Percentiles rank a stretch among this genome's conserved stretches.
These are phyloP conservation scores for Linanthus parryae DNA, from an alignment of 148 eudicot genomes.

Conservation along the genomic window DNA sequence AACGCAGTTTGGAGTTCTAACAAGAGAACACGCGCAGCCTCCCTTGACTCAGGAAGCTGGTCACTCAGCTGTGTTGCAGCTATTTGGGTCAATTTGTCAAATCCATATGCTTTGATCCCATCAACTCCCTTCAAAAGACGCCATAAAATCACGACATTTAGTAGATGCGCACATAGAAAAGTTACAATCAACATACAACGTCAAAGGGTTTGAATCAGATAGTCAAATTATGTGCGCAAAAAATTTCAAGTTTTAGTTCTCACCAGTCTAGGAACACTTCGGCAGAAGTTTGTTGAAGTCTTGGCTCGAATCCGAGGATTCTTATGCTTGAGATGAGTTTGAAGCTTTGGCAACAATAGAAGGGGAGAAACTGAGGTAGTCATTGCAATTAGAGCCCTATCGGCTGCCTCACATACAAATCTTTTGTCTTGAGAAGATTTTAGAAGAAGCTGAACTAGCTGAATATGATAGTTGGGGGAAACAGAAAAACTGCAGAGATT, in stretches of 20 bases:
- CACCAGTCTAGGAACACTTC: constrained; percentile 53
- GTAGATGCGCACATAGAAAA: too few species aligned
- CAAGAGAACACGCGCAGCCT: constrained; percentile 63
- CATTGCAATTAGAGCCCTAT: constrained; percentile 44
- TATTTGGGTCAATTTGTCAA: constrained; percentile 49
- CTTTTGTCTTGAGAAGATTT: constrained; percentile 66
- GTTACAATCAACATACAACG: too few species aligned
- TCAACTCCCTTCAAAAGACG: constrained; percentile 48
- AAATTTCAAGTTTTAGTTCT: too few species aligned
- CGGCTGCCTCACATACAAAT: constrained; percentile 73
- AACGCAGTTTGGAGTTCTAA: constrained; percentile 39
- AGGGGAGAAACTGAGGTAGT: constrained; percentile 43
- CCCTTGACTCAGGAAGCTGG: constrained; percentile 73
- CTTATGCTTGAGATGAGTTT: constrained; percentile 42
- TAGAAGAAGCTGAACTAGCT: constrained; percentile 70
- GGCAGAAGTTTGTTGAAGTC: constrained; percentile 53
- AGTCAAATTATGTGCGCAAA: too few species aligned
- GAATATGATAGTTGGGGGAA: too few species aligned
- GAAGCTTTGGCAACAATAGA: constrained; percentile 49
- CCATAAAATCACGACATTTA: too few species aligned
- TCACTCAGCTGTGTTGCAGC: constrained; percentile 70
- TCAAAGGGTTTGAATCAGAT: too few species aligned
- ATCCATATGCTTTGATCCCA: constrained; percentile 45
- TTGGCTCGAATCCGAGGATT: constrained; percentile 71
- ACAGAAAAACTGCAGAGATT: too few species aligned